Evolutionary conservation across 164 flowering plant genomes (phyloP).

Genomic region (Stephania japonica): DNA sequence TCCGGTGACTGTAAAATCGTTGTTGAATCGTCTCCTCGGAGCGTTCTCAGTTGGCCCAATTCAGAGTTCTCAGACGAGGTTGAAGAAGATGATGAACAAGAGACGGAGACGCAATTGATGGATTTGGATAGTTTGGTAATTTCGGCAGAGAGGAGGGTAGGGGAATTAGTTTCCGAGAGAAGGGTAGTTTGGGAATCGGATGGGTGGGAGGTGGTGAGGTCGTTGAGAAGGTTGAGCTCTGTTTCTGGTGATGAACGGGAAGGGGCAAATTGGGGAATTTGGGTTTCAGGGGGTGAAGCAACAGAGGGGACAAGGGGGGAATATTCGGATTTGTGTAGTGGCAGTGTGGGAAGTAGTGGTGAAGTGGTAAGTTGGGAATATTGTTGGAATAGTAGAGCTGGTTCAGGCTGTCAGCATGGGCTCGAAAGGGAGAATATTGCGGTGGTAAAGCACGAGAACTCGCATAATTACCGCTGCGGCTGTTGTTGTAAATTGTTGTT

Average conservation of each 20-base stretch:
- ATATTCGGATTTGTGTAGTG: constrained; percentile 3
- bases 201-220: constrained; percentile 45
- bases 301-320: neutral
- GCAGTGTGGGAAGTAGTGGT: neutral
- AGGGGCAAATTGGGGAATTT: constrained; percentile 28
- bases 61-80: constrained; percentile 28
- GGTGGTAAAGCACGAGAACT: constrained; percentile 5
- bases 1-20: neutral
- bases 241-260: constrained; percentile 5
- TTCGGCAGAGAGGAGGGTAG: constrained; percentile 32
- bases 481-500: neutral
- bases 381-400: constrained; percentile 13
- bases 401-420: constrained; percentile 21
- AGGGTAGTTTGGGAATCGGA: constrained; percentile 56
- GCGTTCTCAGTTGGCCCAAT: constrained; percentile 40
- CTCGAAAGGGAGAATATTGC: neutral
- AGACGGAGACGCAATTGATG: neutral
- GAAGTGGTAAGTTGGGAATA: constrained; percentile 4
- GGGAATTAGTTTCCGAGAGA: constrained; percentile 28
- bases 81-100: constrained; percentile 21
- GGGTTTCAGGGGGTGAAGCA: neutral
- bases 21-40: constrained; percentile 42
- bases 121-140: neutral
- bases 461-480: neutral
- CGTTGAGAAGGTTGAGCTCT: constrained; percentile 5